These are phyloP conservation scores for Amanita thiersii DNA, from an alignment of 768 basidiomycete species.

Conservation along the genomic window DNA sequence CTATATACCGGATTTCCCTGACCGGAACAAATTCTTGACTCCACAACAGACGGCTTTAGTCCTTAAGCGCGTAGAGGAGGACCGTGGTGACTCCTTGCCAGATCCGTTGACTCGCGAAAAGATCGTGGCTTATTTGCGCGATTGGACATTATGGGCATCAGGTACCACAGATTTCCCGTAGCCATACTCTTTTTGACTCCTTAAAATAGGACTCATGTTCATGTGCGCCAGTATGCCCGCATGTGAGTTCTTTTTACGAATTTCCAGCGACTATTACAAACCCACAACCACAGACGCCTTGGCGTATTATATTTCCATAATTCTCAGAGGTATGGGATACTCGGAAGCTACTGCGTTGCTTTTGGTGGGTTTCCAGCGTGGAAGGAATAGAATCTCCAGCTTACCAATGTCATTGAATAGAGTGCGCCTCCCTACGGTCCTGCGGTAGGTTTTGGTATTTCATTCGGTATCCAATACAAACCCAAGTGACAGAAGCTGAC, in stretches of 20 bases:
- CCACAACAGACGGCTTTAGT: slow-evolving; percentile 34
- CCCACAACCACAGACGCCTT: slow-evolving; percentile 22
- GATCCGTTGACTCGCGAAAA: slow-evolving; percentile 30
- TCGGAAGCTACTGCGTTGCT: slow-evolving; percentile 26
- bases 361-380: slow-evolving; percentile 22
- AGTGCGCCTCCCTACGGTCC: slow-evolving; percentile 39
- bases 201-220: slow-evolving; percentile 30
- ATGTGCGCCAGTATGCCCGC: slow-evolving; percentile 35
- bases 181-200: background rate
- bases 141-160: slow-evolving; percentile 41
- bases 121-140: slow-evolving; percentile 28
- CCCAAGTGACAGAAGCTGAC: background rate
- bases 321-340: slow-evolving; percentile 40
- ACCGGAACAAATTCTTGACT: slow-evolving; percentile 36
- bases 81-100: slow-evolving; percentile 41
- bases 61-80: slow-evolving; percentile 37
- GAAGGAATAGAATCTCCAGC: background rate
- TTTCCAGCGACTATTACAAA: background rate
- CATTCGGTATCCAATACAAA: background rate
- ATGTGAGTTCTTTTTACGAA: slow-evolving; percentile 18
- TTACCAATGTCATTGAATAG: slow-evolving; percentile 15
- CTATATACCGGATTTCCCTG: slow-evolving; percentile 38
- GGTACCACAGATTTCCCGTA: slow-evolving; percentile 16
- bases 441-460: slow-evolving; percentile 21
- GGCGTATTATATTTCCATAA: slow-evolving; percentile 39